Percentiles rank a stretch among this genome's conserved stretches.
Conservation (phyloP, 2,329 filamentous ascomycete species). For the Nemania diffusa region DNA sequence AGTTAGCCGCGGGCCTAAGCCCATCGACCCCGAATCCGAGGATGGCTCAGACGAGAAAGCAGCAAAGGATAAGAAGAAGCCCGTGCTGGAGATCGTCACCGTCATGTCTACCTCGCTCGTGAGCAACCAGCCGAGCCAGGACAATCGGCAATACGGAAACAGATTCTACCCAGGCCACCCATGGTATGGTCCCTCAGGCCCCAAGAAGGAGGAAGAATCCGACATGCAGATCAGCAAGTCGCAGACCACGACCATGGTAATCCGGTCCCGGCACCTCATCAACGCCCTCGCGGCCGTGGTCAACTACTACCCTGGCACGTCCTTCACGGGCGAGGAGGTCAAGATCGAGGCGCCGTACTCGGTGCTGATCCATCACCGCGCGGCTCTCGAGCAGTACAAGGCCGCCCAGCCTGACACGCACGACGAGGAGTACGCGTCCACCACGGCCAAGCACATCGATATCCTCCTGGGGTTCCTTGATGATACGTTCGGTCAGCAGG, state of each 20-base stretch:
- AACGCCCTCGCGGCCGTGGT: constrained; percentile 61
- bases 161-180: neutral
- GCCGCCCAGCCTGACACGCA: constrained; percentile 55
- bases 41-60: constrained; percentile 41
- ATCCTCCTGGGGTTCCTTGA: constrained; percentile 58
- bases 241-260: constrained; percentile 54
- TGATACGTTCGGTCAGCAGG: constrained; percentile 50
- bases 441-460: constrained; percentile 58
- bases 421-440: constrained; percentile 53
- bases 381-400: constrained; percentile 56
- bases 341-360: constrained; percentile 58
- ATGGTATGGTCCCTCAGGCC: neutral
- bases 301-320: constrained; percentile 58
- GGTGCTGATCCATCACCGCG: constrained; percentile 59
- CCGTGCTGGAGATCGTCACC: constrained; percentile 58
- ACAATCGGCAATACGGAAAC: constrained; percentile 32
- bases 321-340: constrained; percentile 52
- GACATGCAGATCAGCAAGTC: constrained; percentile 45
- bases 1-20: constrained; percentile 54
- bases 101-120: constrained; percentile 48
- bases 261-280: constrained; percentile 58
- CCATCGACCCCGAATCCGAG: constrained; percentile 52
- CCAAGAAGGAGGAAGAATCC: constrained; percentile 31
- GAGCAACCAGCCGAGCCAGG: constrained; percentile 27
- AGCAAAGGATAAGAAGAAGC: constrained; percentile 40